Evolutionary conservation across 257 asterid genomes (phyloP), one percentile per base, ranked within the genome.

Genomic region (Mitragyna speciosa): DNA sequence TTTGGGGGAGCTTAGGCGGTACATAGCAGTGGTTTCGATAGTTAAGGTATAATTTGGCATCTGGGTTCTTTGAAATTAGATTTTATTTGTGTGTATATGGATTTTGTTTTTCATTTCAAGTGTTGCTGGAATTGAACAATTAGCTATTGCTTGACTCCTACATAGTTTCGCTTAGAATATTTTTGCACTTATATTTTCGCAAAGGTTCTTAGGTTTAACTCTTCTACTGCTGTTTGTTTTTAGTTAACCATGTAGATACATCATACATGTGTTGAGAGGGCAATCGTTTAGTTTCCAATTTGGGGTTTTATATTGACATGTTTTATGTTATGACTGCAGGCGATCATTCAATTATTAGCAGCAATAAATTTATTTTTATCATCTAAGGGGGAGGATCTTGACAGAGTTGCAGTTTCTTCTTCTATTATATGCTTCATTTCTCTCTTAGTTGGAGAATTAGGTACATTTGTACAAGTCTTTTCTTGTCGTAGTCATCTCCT

Each of bases 361-460:
- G 87, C 90, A 49, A 77, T 70, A 59, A 45, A 67, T 77, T 24
- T 85, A 33, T 83, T 79, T 81, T 70, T 91, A 41, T 80, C 92
- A 71, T 61, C 75, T 12, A 85, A 90, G 86, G 87, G 83, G 79
- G 82, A 72, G 22, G 78, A 74, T n/a, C 81, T 91, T 56, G 90
- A 91, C 74, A 73, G 73, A 49, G 73, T 88, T 84, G 85, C 80
- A 66, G 83, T 84, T 79, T 83, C 87, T 56, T 82, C 91, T 47
- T 76, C 79, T 31, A 73, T 80, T 78, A 70, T 88, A 76, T 89
- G 82, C 86, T 91, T 88, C 73, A 41, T 88, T 59, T 91, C 98
- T 68, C 84, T 90, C 56, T 80, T 92, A 36, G 70, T 91, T 26
- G 98, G 98, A 79, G 97, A 92, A 86, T 81, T 92, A 70, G 99